Evolutionary conservation across 2,329 filamentous ascomycete species (phyloP), one percentile per base, ranked within the genome.

Genomic region (Calonectria hawksworthii): DNA sequence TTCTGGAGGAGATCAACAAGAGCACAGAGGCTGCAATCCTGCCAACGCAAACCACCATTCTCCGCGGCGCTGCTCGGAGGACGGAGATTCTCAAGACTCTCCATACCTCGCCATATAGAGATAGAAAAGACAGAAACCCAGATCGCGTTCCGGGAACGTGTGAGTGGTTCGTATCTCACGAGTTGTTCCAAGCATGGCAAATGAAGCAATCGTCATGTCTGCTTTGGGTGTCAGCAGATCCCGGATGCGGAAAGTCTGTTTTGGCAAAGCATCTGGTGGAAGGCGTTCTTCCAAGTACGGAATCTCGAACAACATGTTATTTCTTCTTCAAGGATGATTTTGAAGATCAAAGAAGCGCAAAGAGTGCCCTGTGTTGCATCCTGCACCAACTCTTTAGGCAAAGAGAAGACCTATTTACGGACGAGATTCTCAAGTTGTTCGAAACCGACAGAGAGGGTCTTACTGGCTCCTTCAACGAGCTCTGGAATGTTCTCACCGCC

Each of bases 261-360:
- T 75, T 88, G 1, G 80, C 84, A 16, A 86, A 77, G 72, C 80
- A 82, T 41, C 73, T 88, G 1, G 77, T 85, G 0, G 85, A 88
- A 32, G 21, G 76, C 0, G 67, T 82, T 0, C 72, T 87, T 2
- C 68, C 66, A 0, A 77, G 34, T 0, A 77, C 44, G 0, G 23
- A 54, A 2, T 68, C 67, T 0, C 78, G 76, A 23, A 83, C 79
- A 0, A 79, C 78, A 4, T 86, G 84, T 64, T 88, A 87, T 67
- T 88, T 87, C 79, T 88, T 88, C 76, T 88, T 88, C 80, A 87
- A 87, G 44, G 85, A 87, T n/a, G 86, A 87, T 34, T 83, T 82
- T 32, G 78, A 82, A 6, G 82, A 86, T 26, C 85, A 87, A 52
- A 84, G 73, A 21, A 82, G 63, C 13, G 36, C 76, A 6, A 74